Conservation (phyloP, 1,284 basidiomycete species). For the Sanghuangporus baumii region DNA sequence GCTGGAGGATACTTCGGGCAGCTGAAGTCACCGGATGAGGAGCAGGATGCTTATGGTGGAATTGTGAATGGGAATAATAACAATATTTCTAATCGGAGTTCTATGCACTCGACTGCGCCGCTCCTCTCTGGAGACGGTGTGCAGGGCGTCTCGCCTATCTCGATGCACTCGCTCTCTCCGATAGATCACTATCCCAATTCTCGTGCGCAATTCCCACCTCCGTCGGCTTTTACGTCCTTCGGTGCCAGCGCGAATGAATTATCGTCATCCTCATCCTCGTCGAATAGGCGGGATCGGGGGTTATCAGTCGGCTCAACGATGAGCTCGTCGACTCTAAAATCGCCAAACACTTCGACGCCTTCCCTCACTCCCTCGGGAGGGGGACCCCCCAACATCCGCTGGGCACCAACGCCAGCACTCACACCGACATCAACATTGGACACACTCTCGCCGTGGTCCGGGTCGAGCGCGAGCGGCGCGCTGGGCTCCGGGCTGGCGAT, state of each 20-base stretch:
- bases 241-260: not conserved
- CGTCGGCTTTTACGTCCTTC: not conserved
- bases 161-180: not conserved
- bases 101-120: conserved; percentile 9
- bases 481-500: conserved; percentile 28
- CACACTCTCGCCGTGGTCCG: conserved; percentile 4
- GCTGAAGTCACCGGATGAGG: conserved; percentile 4
- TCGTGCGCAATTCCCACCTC: not conserved
- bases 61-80: not conserved
- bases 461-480: conserved; percentile 17
- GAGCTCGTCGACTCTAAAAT: not conserved
- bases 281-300: not conserved
- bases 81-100: not conserved
- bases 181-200: not conserved
- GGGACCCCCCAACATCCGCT: conserved; percentile 10
- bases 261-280: not conserved
- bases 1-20: not conserved
- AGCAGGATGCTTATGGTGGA: conserved; percentile 7
- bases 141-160: conserved; percentile 2
- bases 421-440: not conserved
- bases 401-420: not conserved
- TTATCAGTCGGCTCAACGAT: not conserved
- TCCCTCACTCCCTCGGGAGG: conserved; percentile 23
- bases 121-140: conserved; percentile 1
- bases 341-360: not conserved